Base-by-base conservation (phyloP, 768 basidiomycete species). In the Auriculariales sp. region DNA sequence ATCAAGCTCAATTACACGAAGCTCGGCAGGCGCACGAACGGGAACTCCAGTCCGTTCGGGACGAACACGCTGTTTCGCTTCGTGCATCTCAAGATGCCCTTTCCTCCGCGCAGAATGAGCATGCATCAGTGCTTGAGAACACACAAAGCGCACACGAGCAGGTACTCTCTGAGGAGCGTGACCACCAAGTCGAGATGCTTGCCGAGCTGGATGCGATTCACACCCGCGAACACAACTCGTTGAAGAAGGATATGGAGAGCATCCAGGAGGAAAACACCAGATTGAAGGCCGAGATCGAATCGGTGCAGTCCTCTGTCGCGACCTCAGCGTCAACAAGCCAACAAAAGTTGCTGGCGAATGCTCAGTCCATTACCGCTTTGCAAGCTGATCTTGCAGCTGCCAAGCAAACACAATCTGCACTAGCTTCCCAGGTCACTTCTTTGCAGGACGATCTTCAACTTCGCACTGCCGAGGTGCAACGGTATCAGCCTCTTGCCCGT, bases 371-470 rank as follows among this genome's bases (percentile, higher is more conserved):
- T 51, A 60, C 60, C 31, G 61, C 62, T 9, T 61, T 81, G 57
- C 71, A 83, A 55, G 59, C 70, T 50, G 70, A 78, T 48, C 62
- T 89, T 3, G 56, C 66, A 7, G 58, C 56, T 12, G 58, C 61
- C 19, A 66, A 66, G 36, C 62, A 59, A 22, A 67, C 73, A 50
- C 70, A 70, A 15, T 66, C 64, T 25, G 57, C 73, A 48, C 71
- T 81, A 46, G 59, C 62, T 12, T 49, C 59, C 27, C 65, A 71
- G 49, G 53, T 71, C 39, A 71, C 68, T 28, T 64, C 65, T 57
- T 66, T 82, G 62, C 86, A 89, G 56, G 80, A 83, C 53, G 79
- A 75, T 54, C 67, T 90, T 24, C 52, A 57, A 24, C 19, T 44
- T 12, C 22, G 6, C 19, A 19, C 4, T 12, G 39, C 39, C 4